A percentile compares a stretch with the other conserved stretches of the same genome.
phyloP scores from a whole-genome alignment of 2,329 filamentous ascomycete species.

The Beauveria scarabaeidicola region DNA sequence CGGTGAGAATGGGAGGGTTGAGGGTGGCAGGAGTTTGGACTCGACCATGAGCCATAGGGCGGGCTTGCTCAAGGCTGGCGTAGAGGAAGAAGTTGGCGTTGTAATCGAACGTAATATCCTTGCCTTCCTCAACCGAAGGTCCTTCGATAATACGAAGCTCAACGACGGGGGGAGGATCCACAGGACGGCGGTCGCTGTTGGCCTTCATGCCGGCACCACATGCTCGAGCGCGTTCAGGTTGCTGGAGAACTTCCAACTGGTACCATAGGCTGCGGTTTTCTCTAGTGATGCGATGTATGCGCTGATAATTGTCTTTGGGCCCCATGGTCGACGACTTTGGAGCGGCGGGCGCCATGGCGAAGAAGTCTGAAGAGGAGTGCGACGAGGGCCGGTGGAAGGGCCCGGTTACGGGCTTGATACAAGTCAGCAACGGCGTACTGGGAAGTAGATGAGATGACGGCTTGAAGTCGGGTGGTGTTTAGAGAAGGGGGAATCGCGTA shows the following conservation, averaged over 20 bases:
- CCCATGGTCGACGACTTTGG: conserved; percentile 24
- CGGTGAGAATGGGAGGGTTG: conserved; percentile 77
- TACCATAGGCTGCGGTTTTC: conserved; percentile 75
- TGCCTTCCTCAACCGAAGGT: conserved; percentile 47
- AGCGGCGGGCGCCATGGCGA: conserved; percentile 19
- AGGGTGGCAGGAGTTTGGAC: conserved; percentile 58
- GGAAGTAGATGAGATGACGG: neutral
- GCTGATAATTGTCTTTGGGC: conserved; percentile 34
- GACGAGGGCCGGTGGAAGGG: neutral
- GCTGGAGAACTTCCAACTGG: conserved; percentile 77
- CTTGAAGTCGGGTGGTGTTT: neutral
- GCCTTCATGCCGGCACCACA: conserved; percentile 88
- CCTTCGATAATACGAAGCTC: conserved; percentile 81
- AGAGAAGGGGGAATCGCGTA: neutral
- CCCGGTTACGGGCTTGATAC: neutral
- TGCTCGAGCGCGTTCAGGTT: conserved; percentile 87
- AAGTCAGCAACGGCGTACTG: neutral
- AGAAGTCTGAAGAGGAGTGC: neutral
- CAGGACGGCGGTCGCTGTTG: conserved; percentile 68
- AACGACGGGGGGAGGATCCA: conserved; percentile 90
- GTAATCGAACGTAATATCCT: conserved; percentile 79
- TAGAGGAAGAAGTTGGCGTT: conserved; percentile 98
- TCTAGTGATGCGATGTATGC: conserved; percentile 47
- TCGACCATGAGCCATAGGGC: conserved; percentile 73
- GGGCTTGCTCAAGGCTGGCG: conserved; percentile 79